phyloP scores from a whole-genome alignment of 2,329 filamentous ascomycete species.

The Cladosporium phlei region DNA sequence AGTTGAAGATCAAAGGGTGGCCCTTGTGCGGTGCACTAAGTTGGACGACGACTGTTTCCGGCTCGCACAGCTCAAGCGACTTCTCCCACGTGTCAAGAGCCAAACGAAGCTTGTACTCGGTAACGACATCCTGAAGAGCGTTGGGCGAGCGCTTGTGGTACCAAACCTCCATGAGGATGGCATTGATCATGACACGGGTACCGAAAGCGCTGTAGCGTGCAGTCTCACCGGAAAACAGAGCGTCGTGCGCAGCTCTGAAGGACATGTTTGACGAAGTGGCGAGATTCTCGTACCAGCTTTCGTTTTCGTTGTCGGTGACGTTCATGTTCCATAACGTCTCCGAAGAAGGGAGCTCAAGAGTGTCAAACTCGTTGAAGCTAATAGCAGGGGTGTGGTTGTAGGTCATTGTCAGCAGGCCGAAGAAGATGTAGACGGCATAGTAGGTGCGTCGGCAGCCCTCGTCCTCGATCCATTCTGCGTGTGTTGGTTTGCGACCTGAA shows the following conservation, averaged over 20 bases:
- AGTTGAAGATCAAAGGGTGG: slow-evolving; percentile 95
- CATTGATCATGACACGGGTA: slow-evolving; percentile 97
- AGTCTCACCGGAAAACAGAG: slow-evolving; percentile 87
- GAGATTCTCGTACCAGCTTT: slow-evolving; percentile 77
- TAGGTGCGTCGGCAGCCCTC: slow-evolving; percentile 95
- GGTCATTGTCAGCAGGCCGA: slow-evolving; percentile 86
- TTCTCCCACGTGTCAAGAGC: slow-evolving; percentile 99
- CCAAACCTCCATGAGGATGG: slow-evolving; percentile 96
- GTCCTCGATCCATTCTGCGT: slow-evolving; percentile 92
- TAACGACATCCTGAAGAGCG: slow-evolving; percentile 92
- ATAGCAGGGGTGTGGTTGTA: slow-evolving; percentile 98
- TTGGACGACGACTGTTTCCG: slow-evolving; percentile 80
- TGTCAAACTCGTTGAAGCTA: slow-evolving; percentile 97
- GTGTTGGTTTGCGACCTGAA: slow-evolving; percentile 67
- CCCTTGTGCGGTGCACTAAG: slow-evolving; percentile 93
- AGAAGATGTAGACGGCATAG: slow-evolving; percentile 98
- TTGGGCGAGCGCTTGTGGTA: slow-evolving; percentile 98
- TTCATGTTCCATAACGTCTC: slow-evolving; percentile 92
- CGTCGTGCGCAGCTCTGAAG: slow-evolving; percentile 90
- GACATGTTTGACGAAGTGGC: slow-evolving; percentile 68
- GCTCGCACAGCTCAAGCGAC: slow-evolving; percentile 87
- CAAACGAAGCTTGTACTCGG: slow-evolving; percentile 93
- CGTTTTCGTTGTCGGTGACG: slow-evolving; percentile 69
- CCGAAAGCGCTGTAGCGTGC: slow-evolving; percentile 94
- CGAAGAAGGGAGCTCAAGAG: slow-evolving; percentile 83